These are phyloP conservation scores for Grigorovia yakushimaensis DNA, from an alignment of 805 yeast species.

Conservation along the genomic window DNA sequence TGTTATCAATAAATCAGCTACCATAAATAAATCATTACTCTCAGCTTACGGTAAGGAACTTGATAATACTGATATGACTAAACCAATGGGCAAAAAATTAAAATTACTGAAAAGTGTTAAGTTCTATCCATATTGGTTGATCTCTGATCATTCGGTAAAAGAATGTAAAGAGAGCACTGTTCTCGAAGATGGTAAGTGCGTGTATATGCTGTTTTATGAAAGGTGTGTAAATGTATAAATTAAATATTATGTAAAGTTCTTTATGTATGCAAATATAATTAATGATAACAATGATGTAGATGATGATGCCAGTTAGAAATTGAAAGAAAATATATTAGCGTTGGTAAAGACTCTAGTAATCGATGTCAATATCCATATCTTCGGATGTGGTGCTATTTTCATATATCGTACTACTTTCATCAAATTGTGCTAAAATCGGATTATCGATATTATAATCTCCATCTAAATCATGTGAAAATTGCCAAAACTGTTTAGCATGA, in stretches of 20 bases:
- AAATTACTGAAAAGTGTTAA: slow-evolving; percentile 47
- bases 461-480: slow-evolving; percentile 3
- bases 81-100: slow-evolving; percentile 21
- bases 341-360: too few relatives aligned
- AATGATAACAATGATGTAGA: too few relatives aligned
- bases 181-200: slow-evolving; percentile 61
- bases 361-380: slow-evolving; percentile 7
- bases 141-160: slow-evolving; percentile 63
- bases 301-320: too few relatives aligned
- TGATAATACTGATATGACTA: not conserved
- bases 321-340: too few relatives aligned
- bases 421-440: not conserved
- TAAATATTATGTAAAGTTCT: not conserved
- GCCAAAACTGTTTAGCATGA: not conserved
- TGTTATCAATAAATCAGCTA: not conserved
- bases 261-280: too few relatives aligned
- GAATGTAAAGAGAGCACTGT: slow-evolving; percentile 55
- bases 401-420: not conserved
- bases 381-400: not conserved
- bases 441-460: slow-evolving; percentile 10
- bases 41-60: not conserved
- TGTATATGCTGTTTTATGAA: slow-evolving; percentile 79
- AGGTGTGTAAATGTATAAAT: not conserved
- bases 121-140: slow-evolving; percentile 70
- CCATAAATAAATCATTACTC: not conserved